These are phyloP conservation scores for Metarhizium guizhouense DNA, from an alignment of 2,329 filamentous ascomycete genomes.

Conservation along the genomic window DNA sequence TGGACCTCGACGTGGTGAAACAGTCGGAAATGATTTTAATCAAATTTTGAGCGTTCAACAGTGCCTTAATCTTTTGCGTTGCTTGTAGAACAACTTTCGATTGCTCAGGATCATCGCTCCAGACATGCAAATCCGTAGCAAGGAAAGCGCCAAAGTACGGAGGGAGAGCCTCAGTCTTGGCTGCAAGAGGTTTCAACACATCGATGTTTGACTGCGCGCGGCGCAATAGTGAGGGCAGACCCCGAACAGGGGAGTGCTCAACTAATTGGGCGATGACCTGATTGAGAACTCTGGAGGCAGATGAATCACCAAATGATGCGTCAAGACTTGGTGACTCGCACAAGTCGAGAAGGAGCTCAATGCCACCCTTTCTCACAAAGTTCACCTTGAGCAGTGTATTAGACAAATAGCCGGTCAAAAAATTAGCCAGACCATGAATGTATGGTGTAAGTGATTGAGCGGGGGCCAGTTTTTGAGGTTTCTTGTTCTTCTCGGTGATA, in stretches of 20 bases:
- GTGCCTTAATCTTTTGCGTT: conserved; percentile 68
- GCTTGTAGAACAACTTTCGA: conserved; percentile 47
- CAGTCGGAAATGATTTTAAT: conserved; percentile 66
- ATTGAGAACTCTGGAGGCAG: conserved; percentile 60
- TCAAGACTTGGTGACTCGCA: conserved; percentile 74
- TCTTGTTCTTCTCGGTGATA: conserved; percentile 8
- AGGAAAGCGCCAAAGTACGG: conserved; percentile 68
- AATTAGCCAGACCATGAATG: conserved; percentile 66
- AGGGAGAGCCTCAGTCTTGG: conserved; percentile 34
- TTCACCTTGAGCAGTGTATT: conserved; percentile 63
- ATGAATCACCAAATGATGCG: conserved; percentile 47
- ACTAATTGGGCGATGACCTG: conserved; percentile 69
- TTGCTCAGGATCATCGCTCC: conserved; percentile 23
- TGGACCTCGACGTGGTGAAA: conserved; percentile 60
- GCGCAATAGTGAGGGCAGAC: conserved; percentile 71
- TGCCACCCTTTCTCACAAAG: conserved; percentile 71
- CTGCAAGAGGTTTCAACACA: conserved; percentile 56
- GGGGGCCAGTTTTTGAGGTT: conserved; percentile 15
- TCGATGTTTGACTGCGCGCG: conserved; percentile 64
- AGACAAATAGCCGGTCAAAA: conserved; percentile 64
- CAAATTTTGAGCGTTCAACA: conserved; percentile 69
- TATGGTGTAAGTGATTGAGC: conserved; percentile 51
- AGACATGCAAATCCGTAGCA: conserved; percentile 26
- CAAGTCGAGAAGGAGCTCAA: conserved; percentile 77
- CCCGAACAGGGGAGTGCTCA: conserved; percentile 71